Evolutionary conservation across 2,329 filamentous ascomycete species (phyloP).

Genomic region (Fusarium anthophilum): DNA sequence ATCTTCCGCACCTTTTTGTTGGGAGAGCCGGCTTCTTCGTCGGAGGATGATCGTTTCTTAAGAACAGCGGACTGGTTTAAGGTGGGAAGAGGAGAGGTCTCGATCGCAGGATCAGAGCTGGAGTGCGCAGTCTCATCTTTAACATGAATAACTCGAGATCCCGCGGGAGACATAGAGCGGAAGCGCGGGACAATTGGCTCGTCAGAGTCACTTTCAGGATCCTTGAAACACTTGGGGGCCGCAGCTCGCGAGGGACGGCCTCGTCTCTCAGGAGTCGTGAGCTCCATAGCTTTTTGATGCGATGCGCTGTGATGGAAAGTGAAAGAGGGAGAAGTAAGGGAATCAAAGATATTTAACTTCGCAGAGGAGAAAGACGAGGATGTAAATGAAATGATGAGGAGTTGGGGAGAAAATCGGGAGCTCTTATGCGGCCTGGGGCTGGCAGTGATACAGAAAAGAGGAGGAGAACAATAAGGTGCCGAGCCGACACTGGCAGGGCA

Average conservation of each 20-base stretch:
- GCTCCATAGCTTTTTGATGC: not conserved
- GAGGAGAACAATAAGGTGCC: not conserved
- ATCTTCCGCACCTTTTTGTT: slow-evolving; percentile 12
- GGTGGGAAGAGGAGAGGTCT: not conserved
- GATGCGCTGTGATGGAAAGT: not conserved
- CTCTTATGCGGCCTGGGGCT: not conserved
- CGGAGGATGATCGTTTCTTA: not conserved
- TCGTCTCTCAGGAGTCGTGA: not conserved
- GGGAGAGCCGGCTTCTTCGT: not conserved
- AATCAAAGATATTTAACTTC: not conserved
- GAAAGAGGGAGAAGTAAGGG: not conserved
- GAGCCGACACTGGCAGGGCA: not conserved
- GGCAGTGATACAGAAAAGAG: not conserved
- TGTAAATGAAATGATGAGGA: not conserved
- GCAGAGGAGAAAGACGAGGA: not conserved
- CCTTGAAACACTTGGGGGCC: slow-evolving; percentile 5
- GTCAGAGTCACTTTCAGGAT: slow-evolving; percentile 4
- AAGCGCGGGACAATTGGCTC: not conserved
- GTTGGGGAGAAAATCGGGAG: not conserved
- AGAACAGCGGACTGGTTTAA: not conserved
- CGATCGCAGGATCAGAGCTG: not conserved
- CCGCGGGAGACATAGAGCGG: not conserved
- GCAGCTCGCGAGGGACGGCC: slow-evolving; percentile 14
- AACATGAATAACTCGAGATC: not conserved
- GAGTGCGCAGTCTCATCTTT: not conserved